Base-by-base conservation (phyloP, 2,329 filamentous ascomycete genomes). In the Colletotrichum eremochloae region DNA sequence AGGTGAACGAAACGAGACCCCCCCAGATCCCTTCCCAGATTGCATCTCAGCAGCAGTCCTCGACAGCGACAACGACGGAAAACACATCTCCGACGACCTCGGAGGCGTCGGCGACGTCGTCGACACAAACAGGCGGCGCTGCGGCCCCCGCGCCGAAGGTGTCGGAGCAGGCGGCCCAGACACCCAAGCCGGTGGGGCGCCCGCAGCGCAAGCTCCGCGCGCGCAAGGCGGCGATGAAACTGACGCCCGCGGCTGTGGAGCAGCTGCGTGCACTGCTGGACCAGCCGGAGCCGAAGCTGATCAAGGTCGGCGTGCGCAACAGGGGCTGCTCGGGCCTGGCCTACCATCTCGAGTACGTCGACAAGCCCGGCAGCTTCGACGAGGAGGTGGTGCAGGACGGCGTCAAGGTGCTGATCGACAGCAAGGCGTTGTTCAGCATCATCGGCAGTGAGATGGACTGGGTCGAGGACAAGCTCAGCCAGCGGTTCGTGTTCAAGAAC, bases 401-500 rank as follows among this genome's bases (percentile, higher is more conserved):
- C 0, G 96, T 99, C 69, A 96, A 94, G 83, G 96, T 99, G 44
- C 82, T 98, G 80, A 96, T 99, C 69, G 96, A 99, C 82, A 97
- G 94, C 87, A 98, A 98, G 86, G 96, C 96, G 53, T 85, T 99
- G 62, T 95, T 99, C 81, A 98, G 96, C 82, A 98, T 99, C 66
- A 98, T 99, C 77, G 96, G 96, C 6, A 97, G 93, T 79, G 96
- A 98, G 84, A 99, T 99, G 96, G 96, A 99, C 80, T 99, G 96
- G 95, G 88, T 96, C 14, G 95, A 98, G 83, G 96, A 98, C 78
- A 97, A 97, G 85, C 84, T 99, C 75, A 97, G 93, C 81, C 90
- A 95, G 82, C 88, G 94, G 75, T 99, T 99, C 82, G 91, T 97
- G 63, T 99, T 99, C 84, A 92, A 90, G 80, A 99, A 99, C 81